Percentiles rank a stretch among this genome's conserved stretches.
phyloP scores from a whole-genome alignment of 2,329 filamentous ascomycete species.

The Trichophyton mentagrophytes region DNA sequence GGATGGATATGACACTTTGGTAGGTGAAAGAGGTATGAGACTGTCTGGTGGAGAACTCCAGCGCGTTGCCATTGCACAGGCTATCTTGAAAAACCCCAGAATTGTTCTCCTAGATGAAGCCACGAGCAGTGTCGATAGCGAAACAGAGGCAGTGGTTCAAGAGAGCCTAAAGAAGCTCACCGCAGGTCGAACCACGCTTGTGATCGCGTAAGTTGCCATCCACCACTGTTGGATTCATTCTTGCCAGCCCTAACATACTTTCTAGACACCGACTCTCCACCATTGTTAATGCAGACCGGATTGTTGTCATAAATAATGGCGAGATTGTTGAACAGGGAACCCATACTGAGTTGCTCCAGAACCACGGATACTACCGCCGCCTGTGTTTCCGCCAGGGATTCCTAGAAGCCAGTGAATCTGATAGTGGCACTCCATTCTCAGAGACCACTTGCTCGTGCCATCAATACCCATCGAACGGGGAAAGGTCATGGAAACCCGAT shows the following conservation, averaged over 20 bases:
- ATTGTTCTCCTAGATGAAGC: constrained; percentile 41
- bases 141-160: constrained; percentile 37
- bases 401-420: constrained; percentile 25
- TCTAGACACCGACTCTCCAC: constrained; percentile 53
- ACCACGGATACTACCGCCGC: constrained; percentile 50
- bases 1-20: constrained; percentile 37
- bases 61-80: constrained; percentile 37
- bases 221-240: neutral
- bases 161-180: constrained; percentile 35
- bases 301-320: constrained; percentile 53
- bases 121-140: constrained; percentile 38
- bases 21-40: constrained; percentile 39
- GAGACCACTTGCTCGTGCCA: neutral
- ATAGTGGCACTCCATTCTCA: neutral
- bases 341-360: constrained; percentile 46
- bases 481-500: constrained; percentile 24
- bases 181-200: constrained; percentile 39
- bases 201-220: constrained; percentile 33
- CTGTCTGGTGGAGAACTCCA: constrained; percentile 43
- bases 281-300: constrained; percentile 54
- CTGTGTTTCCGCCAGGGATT: constrained; percentile 34
- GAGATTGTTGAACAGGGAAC: constrained; percentile 51
- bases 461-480: constrained; percentile 4
- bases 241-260: neutral
- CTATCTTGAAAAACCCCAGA: constrained; percentile 32